These are phyloP conservation scores for Xylariaceae sp. DNA, from an alignment of 2,329 filamentous ascomycete genomes.

Conservation along the genomic window DNA sequence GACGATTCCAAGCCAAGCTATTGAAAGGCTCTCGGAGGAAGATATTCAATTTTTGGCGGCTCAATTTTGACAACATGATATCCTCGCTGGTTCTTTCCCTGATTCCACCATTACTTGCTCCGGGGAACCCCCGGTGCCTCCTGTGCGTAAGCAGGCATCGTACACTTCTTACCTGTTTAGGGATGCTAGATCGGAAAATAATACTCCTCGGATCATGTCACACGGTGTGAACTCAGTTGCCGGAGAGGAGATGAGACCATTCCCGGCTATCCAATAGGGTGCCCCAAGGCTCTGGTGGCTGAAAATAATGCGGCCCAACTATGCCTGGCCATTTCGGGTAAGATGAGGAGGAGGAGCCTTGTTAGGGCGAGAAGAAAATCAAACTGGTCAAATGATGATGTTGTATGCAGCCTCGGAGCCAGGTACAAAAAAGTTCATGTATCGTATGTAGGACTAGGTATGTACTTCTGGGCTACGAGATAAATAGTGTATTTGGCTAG, in stretches of 20 bases:
- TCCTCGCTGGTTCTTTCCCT: conserved; percentile 28
- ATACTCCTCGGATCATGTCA: conserved; percentile 21
- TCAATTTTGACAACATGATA: not conserved
- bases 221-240: conserved; percentile 24
- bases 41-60: conserved; percentile 6
- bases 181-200: conserved; percentile 22
- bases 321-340: conserved; percentile 4
- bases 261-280: conserved; percentile 21
- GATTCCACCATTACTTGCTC: conserved; percentile 3
- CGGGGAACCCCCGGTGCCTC: conserved; percentile 1
- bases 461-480: too few species aligned
- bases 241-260: conserved; percentile 18
- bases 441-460: too few species aligned
- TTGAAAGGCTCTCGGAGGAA: too few species aligned
- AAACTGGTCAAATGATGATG: too few species aligned
- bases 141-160: conserved; percentile 7
- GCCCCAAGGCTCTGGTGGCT: not conserved
- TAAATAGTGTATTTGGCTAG: too few species aligned
- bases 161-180: conserved; percentile 1
- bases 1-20: too few species aligned
- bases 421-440: too few species aligned
- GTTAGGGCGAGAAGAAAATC: not conserved
- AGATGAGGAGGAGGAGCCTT: not conserved
- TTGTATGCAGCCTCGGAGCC: not conserved
- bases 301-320: not conserved